Conservation (phyloP, 257 asterid genomes). For the Nicotiana noctiflora region DNA sequence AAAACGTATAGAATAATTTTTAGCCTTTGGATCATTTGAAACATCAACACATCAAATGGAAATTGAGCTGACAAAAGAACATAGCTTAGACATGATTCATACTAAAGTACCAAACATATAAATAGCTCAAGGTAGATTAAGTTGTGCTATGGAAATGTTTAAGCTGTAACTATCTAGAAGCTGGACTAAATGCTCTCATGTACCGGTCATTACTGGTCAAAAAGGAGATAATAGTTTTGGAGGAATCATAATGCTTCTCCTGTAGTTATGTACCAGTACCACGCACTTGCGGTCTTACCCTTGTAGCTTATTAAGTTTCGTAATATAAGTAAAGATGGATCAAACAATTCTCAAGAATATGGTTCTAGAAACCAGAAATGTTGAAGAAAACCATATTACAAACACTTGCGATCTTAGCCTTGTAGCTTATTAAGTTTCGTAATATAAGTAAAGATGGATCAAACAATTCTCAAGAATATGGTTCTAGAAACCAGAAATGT, state of each 20-base stretch:
- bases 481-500: background rate
- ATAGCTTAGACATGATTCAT: background rate
- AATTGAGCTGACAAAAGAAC: background rate
- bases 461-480: background rate
- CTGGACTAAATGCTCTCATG: background rate
- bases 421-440: background rate
- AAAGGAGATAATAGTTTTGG: background rate
- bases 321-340: background rate
- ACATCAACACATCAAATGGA: background rate
- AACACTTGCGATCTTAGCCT: background rate
- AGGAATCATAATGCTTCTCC: background rate
- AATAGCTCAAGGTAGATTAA: background rate
- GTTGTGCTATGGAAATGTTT: background rate
- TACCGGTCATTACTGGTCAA: background rate
- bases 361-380: too few relatives aligned
- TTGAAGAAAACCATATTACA: too few relatives aligned
- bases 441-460: background rate
- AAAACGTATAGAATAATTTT: background rate
- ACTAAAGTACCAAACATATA: background rate
- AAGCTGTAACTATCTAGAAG: background rate
- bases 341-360: too few relatives aligned
- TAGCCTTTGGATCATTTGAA: background rate
- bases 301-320: background rate
- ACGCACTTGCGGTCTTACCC: background rate
- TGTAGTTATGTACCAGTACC: background rate